phyloP scores from a whole-genome alignment of 805 yeast genomes.

The Millerago galiae region DNA sequence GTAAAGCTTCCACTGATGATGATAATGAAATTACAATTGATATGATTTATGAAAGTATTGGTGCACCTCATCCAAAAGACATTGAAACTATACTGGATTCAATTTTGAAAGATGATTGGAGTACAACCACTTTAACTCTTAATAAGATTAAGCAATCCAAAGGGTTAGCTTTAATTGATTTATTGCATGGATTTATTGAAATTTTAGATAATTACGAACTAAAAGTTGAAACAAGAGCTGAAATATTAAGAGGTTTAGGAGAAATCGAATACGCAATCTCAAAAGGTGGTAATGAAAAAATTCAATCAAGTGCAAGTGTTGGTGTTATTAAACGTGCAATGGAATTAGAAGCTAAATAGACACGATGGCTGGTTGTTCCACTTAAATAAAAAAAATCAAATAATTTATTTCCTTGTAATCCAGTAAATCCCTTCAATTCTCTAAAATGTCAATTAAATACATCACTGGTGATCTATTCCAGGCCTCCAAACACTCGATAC shows the following conservation, averaged over 20 bases:
- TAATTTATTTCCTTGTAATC: too few relatives aligned
- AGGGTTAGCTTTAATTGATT: conserved; percentile 87
- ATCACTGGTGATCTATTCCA: conserved; percentile 53
- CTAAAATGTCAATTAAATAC: conserved; percentile 28
- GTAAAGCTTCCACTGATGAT: conserved; percentile 68
- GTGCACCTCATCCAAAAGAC: conserved; percentile 90
- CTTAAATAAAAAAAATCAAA: too few relatives aligned
- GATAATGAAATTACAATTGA: conserved; percentile 58
- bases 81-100: conserved; percentile 70
- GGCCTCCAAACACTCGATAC: conserved; percentile 30
- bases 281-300: conserved; percentile 85
- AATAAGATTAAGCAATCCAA: conserved; percentile 57
- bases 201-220: conserved; percentile 66
- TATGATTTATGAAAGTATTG: conserved; percentile 89
- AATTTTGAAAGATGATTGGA: conserved; percentile 83
- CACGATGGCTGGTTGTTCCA: not conserved
- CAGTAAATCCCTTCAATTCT: not conserved
- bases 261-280: conserved; percentile 90
- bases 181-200: conserved; percentile 69
- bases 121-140: conserved; percentile 63
- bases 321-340: conserved; percentile 65
- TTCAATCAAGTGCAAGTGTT: conserved; percentile 84
- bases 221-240: conserved; percentile 52
- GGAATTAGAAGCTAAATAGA: conserved; percentile 25
- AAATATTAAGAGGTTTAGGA: conserved; percentile 62